Percentiles rank a stretch among this genome's conserved stretches.
phyloP scores from a whole-genome alignment of 1,139 yeast species.

The Taphrina pruni region DNA sequence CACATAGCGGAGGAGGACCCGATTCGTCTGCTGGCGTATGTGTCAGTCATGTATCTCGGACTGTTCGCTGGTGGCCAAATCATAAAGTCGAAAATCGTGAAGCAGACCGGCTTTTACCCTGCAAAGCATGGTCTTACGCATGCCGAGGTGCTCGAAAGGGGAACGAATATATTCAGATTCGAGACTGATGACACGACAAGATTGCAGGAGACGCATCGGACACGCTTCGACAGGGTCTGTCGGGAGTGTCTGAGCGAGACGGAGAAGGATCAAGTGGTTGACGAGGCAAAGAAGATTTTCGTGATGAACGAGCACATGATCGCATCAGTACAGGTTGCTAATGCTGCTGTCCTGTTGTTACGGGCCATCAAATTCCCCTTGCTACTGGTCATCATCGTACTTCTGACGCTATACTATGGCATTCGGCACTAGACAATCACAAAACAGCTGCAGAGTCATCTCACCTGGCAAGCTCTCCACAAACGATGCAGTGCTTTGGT shows the following conservation, averaged over 20 bases:
- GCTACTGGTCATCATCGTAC: not conserved
- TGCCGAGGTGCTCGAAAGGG: conserved; percentile 65
- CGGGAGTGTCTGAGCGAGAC: conserved; percentile 69
- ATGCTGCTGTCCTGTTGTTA: conserved; percentile 12
- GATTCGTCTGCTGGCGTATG: conserved; percentile 74
- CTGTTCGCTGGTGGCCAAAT: conserved; percentile 85
- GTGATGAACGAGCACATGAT: conserved; percentile 59
- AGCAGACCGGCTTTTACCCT: conserved; percentile 76
- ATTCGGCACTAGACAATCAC: not conserved
- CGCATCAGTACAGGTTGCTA: conserved; percentile 22
- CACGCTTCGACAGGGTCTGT: conserved; percentile 72
- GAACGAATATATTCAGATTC: conserved; percentile 74
- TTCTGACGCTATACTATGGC: not conserved
- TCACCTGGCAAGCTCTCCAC: too few species aligned
- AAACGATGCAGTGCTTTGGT: too few species aligned
- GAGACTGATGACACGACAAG: conserved; percentile 62
- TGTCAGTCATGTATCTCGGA: conserved; percentile 85
- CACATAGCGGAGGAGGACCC: conserved; percentile 66
- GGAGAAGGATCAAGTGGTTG: conserved; percentile 72
- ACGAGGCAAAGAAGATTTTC: conserved; percentile 71
- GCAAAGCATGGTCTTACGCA: conserved; percentile 67
- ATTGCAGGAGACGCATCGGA: conserved; percentile 65
- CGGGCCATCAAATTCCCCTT: conserved; percentile 15
- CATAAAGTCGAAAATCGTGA: conserved; percentile 69
- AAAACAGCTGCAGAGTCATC: too few species aligned